Percentiles rank a stretch among this genome's conserved stretches.
Conservation (phyloP, 805 yeast species). For the Pichia occidentalis region DNA sequence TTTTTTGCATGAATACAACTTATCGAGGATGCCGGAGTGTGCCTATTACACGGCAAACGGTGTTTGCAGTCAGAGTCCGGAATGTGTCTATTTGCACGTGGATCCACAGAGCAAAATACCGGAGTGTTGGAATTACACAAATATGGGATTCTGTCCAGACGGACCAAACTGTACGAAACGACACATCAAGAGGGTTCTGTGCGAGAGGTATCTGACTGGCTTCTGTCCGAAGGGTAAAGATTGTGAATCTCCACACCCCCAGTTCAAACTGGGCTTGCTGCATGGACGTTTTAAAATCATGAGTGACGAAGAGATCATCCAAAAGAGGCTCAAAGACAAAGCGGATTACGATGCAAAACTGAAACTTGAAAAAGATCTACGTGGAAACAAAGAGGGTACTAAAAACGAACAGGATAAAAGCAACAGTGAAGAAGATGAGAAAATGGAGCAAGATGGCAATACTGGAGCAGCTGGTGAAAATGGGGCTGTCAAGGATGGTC, state of each 20-base stretch:
- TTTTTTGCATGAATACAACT: slow-evolving; percentile 88
- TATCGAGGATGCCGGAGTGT: slow-evolving; percentile 96
- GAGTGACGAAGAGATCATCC: slow-evolving; percentile 34
- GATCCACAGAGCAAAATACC: slow-evolving; percentile 89
- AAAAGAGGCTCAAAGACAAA: slow-evolving; percentile 20
- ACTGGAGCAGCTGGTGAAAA: slow-evolving; percentile 65
- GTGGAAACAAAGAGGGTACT: slow-evolving; percentile 1
- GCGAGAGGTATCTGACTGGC: slow-evolving; percentile 80
- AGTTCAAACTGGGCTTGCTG: slow-evolving; percentile 43
- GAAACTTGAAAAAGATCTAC: slow-evolving; percentile 7
- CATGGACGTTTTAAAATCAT: slow-evolving; percentile 41
- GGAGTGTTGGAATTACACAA: slow-evolving; percentile 70
- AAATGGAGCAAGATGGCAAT: slow-evolving; percentile 52
- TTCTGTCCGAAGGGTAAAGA: slow-evolving; percentile 87
- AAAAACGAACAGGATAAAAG: slow-evolving; percentile 1
- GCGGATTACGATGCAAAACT: slow-evolving; percentile 7
- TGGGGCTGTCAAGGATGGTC: no score
- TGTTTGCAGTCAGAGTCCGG: slow-evolving; percentile 86
- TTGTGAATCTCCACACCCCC: slow-evolving; percentile 80
- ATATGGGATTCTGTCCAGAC: slow-evolving; percentile 83
- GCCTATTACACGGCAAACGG: slow-evolving; percentile 77
- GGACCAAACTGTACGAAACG: slow-evolving; percentile 83
- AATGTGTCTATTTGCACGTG: slow-evolving; percentile 86
- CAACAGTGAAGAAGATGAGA: background rate
- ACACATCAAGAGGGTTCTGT: slow-evolving; percentile 68